These are phyloP conservation scores for Triticum timopheevii DNA, from an alignment of 176 grass and related monocot genomes.

Conservation along the genomic window DNA sequence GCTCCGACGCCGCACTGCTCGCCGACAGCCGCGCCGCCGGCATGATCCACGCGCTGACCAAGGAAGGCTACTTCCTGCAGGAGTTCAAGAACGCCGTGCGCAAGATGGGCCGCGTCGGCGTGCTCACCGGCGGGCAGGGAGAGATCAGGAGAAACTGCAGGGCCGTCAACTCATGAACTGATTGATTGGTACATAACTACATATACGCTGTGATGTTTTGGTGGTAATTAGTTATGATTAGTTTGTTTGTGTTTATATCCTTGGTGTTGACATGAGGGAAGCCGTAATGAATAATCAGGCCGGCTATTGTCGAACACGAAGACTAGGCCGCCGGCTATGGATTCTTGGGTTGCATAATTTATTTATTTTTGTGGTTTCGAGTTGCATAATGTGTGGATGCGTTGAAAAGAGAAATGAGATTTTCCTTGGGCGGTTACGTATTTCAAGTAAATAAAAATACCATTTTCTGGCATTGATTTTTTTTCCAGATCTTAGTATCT, in stretches of 20 bases:
- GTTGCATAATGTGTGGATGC: background rate
- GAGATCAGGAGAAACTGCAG: conserved; percentile 54
- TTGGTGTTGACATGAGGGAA: background rate
- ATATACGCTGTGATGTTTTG: background rate
- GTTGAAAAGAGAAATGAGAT: background rate
- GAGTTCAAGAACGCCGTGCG: conserved; percentile 50
- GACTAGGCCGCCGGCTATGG: background rate
- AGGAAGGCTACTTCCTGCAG: conserved; percentile 18
- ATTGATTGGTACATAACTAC: background rate
- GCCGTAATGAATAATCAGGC: background rate
- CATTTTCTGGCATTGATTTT: background rate
- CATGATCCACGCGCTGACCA: conserved; percentile 39
- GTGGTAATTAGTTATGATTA: background rate
- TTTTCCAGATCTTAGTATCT: too few relatives aligned
- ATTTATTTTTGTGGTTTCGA: background rate
- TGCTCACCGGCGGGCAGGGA: conserved; percentile 32
- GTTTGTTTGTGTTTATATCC: background rate
- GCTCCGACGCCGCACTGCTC: conserved; percentile 59
- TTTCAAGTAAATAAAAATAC: background rate
- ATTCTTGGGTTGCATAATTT: background rate
- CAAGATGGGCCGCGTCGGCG: conserved; percentile 54
- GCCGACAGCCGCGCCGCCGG: conserved; percentile 12
- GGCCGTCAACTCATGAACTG: background rate
- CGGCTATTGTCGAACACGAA: background rate
- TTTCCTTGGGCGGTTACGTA: background rate